Base-by-base conservation (phyloP, 805 yeast species). In the Lachancea mirantina region DNA sequence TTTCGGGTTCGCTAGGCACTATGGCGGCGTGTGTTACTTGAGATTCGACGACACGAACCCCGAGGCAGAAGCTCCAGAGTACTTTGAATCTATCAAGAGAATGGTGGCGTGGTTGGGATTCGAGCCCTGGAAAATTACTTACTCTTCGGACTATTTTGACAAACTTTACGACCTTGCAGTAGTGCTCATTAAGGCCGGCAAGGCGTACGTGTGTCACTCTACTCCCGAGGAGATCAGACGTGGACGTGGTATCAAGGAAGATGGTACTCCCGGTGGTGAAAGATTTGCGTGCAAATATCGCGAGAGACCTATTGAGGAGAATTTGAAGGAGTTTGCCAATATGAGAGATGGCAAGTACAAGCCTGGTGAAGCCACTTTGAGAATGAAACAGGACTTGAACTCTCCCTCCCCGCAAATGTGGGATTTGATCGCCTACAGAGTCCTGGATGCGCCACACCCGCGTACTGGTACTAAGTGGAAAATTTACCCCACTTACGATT, bases 341-440 rank as follows among this genome's bases (percentile, higher is more conserved):
- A 92, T 92, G 99, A 76, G 80, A 53, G 85, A 85, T 52, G 98
- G 98, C 26, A 66, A 68, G 42, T 92, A 81, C 63, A 68, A 73
- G 45, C 87, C 87, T 25, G 97, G 97, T 45, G 84, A 84, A 60
- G 97, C 95, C 19, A 85, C 87, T 8, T 70, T 92, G 55, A 80
- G 99, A 65, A 92, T 92, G 97, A 89, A 89, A 59, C 96, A 85
- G 68, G 95, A 92, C 52, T 65, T 92, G 42, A 55, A 61, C 6
- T 82, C 92, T 11, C 95, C 96, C 42, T 83, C 84, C 43, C 99
- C 99, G 11, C 98, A 92, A 65, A 92, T 92, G 98, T 92, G 99
- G 99, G 99, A 92, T 63, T 71, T 92, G 44, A 92, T 92, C 41
- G 98, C 98, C 8, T 92, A 92, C 65, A 76, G 99, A 59, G 95